Conservation (phyloP, 805 yeast species). For the Cyberlindnera nakhonratchasimensis region DNA sequence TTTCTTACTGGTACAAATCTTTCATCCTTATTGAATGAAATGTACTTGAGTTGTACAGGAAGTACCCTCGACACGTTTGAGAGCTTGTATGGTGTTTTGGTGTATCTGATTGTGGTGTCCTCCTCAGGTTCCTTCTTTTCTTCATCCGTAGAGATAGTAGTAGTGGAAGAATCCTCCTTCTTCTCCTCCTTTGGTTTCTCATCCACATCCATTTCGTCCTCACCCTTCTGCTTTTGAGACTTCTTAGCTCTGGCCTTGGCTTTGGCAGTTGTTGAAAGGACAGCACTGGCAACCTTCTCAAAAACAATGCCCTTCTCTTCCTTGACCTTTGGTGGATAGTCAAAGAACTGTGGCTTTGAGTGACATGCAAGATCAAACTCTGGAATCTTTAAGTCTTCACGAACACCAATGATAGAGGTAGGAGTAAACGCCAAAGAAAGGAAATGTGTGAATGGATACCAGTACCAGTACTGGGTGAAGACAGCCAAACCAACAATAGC, state of each 20-base stretch:
- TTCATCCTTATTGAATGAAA: constrained; percentile 70
- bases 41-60: constrained; percentile 82
- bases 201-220: constrained; percentile 45
- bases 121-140: constrained; percentile 27
- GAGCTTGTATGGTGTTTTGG: constrained; percentile 64
- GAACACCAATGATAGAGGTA: constrained; percentile 84
- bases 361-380: constrained; percentile 78
- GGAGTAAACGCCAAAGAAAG: constrained; percentile 89
- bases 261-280: constrained; percentile 86
- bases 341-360: constrained; percentile 74
- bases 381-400: constrained; percentile 82
- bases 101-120: constrained; percentile 45
- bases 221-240: constrained; percentile 48
- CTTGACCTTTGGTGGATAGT: constrained; percentile 85
- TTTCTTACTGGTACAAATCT: constrained; percentile 83
- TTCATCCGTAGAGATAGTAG: too few relatives aligned
- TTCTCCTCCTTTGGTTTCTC: constrained; percentile 32
- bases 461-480: constrained; percentile 94
- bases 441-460: constrained; percentile 97
- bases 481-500: constrained; percentile 90
- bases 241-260: constrained; percentile 91
- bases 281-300: constrained; percentile 89
- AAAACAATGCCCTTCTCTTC: constrained; percentile 77
- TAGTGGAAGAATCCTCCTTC: constrained; percentile 12
- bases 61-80: constrained; percentile 82